Percentiles rank a stretch among this genome's conserved stretches.
These are phyloP conservation scores for Xylogone sp. DNA, from an alignment of 2,329 filamentous ascomycete genomes.

Conservation along the genomic window DNA sequence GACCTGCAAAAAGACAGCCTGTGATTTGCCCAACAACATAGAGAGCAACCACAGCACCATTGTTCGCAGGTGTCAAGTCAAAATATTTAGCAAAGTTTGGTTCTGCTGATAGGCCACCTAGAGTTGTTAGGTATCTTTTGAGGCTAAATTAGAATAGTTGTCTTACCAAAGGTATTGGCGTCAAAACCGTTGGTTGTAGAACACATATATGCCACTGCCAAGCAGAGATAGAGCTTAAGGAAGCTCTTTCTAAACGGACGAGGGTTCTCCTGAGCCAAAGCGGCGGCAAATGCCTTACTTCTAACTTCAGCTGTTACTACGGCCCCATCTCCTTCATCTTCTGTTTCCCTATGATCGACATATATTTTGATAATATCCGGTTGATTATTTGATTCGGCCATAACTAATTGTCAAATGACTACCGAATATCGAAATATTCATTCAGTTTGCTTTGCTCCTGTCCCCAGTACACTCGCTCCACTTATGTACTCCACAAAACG, in stretches of 20 bases:
- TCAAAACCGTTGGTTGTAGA: background rate
- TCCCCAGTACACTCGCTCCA: too few relatives aligned
- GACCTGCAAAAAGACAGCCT: conserved; percentile 36
- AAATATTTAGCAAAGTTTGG: background rate
- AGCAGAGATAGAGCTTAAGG: background rate
- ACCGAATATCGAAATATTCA: too few relatives aligned
- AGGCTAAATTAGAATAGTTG: background rate
- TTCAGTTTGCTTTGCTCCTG: too few relatives aligned
- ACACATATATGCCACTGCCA: background rate
- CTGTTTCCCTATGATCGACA: background rate
- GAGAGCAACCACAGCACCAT: background rate
- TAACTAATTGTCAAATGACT: too few relatives aligned
- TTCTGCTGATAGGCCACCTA: background rate
- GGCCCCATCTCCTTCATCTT: background rate
- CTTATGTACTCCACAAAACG: too few relatives aligned
- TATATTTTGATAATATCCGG: too few relatives aligned
- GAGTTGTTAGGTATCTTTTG: background rate
- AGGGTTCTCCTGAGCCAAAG: background rate
- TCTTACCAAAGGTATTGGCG: background rate
- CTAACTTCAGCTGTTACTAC: background rate
- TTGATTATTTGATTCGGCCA: too few relatives aligned
- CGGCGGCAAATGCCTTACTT: background rate
- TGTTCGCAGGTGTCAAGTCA: background rate
- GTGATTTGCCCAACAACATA: background rate
- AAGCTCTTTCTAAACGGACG: background rate